Evolutionary conservation across 371 early-diverging fungal species (phyloP).

Genomic region (Basidiobolus heterosporus): DNA sequence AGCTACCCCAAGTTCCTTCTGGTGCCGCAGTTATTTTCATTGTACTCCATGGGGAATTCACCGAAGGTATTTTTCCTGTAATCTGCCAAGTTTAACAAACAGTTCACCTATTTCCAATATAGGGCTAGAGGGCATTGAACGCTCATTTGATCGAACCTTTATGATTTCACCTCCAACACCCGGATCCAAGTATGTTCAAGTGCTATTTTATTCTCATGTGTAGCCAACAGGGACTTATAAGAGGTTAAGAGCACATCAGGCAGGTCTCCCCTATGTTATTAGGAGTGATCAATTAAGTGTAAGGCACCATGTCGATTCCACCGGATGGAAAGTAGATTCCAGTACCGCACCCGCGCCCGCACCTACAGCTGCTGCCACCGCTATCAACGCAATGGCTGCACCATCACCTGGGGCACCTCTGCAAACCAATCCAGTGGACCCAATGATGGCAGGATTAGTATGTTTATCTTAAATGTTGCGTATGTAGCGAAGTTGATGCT

Average conservation of each 20-base stretch:
- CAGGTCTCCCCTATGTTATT: neutral
- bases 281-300: neutral
- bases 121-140: neutral
- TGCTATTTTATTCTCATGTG: neutral
- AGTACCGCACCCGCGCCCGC: too few relatives aligned
- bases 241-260: neutral
- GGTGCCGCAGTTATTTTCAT: neutral
- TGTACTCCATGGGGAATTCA: constrained; percentile 1
- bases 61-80: neutral
- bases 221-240: neutral
- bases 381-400: too few relatives aligned
- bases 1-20: too few relatives aligned
- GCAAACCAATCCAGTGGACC: neutral
- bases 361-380: neutral
- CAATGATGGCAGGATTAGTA: neutral
- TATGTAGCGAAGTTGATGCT: too few relatives aligned
- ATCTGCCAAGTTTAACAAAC: neutral
- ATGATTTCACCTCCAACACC: neutral
- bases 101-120: neutral
- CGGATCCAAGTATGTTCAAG: neutral
- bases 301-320: neutral
- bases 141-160: constrained; percentile 1
- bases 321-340: neutral
- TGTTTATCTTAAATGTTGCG: neutral
- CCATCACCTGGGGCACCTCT: neutral